phyloP scores from a whole-genome alignment of 306 rosid species.

The Sicyos edulis region DNA sequence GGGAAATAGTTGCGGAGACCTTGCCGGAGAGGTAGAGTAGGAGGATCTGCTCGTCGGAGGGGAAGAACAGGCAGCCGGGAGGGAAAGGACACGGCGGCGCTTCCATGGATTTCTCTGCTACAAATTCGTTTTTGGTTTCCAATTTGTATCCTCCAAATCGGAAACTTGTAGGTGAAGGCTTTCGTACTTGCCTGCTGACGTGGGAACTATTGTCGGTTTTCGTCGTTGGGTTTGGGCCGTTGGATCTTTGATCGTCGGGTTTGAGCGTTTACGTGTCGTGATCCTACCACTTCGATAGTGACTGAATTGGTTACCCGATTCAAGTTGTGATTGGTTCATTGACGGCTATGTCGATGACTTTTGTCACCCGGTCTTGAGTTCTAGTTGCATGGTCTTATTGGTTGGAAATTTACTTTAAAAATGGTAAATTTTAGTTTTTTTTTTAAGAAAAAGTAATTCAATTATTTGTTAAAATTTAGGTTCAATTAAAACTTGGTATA shows the following conservation, averaged over 20 bases:
- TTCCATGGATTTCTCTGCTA: constrained; percentile 27
- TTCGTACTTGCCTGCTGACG: neutral
- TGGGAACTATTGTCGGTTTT: neutral
- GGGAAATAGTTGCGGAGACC: constrained; percentile 21
- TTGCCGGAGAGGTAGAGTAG: constrained; percentile 40
- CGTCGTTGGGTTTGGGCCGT: neutral
- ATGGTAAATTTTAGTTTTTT: too few relatives aligned
- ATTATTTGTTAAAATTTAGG: too few relatives aligned
- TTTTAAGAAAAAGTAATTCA: too few relatives aligned
- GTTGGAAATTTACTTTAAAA: neutral
- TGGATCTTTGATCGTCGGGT: neutral
- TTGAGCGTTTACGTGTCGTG: neutral
- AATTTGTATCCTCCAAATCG: neutral
- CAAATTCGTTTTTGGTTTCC: neutral
- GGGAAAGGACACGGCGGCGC: constrained; percentile 30
- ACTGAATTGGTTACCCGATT: neutral
- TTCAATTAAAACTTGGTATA: too few relatives aligned
- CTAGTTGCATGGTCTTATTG: neutral
- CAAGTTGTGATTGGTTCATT: neutral
- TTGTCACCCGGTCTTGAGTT: neutral
- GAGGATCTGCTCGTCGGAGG: constrained; percentile 58
- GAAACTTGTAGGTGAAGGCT: constrained; percentile 22
- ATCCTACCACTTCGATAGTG: neutral
- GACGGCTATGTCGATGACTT: constrained; percentile 12
- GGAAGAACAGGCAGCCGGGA: constrained; percentile 55